A percentile compares a stretch with the other conserved stretches of the same genome.
phyloP scores from a whole-genome alignment of 768 basidiomycete species.

The Royoungia palumana region DNA sequence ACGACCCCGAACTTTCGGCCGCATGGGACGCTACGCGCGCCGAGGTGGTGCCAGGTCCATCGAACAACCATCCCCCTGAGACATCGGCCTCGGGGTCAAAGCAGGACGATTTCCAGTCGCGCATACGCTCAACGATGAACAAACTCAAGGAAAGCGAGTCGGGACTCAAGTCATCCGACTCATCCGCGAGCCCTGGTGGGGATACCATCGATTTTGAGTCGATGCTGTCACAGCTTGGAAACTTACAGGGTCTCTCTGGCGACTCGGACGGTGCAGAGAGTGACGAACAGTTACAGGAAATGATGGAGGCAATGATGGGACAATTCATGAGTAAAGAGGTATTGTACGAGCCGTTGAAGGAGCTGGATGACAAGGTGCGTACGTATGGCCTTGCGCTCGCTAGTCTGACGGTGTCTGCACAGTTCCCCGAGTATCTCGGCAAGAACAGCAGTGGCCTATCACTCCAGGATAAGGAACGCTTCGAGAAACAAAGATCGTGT shows the following conservation, averaged over 20 bases:
- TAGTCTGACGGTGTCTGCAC: not conserved
- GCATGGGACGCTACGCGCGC: constrained; percentile 73
- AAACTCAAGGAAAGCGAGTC: constrained; percentile 70
- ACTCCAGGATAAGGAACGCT: constrained; percentile 58
- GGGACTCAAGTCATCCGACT: constrained; percentile 20
- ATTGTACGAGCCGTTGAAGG: constrained; percentile 86
- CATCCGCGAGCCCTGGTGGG: constrained; percentile 8
- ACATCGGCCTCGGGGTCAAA: constrained; percentile 8
- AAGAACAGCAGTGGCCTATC: constrained; percentile 53
- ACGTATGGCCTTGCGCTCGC: not conserved
- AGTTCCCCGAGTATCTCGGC: constrained; percentile 78
- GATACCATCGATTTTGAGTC: constrained; percentile 52
- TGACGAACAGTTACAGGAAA: constrained; percentile 55
- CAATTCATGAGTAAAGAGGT: constrained; percentile 32
- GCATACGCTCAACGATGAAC: constrained; percentile 68
- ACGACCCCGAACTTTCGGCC: constrained; percentile 44
- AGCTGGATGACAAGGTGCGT: constrained; percentile 43
- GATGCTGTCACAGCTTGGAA: constrained; percentile 46
- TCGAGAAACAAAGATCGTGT: constrained; percentile 54
- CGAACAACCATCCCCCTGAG: not conserved
- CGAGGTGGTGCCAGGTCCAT: constrained; percentile 37
- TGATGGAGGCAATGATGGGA: constrained; percentile 65
- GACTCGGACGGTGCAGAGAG: constrained; percentile 30
- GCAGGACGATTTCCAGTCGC: constrained; percentile 57
- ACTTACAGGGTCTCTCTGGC: constrained; percentile 33